Conservation (phyloP, 2,329 filamentous ascomycete genomes). For the Alternaria arborescens region DNA sequence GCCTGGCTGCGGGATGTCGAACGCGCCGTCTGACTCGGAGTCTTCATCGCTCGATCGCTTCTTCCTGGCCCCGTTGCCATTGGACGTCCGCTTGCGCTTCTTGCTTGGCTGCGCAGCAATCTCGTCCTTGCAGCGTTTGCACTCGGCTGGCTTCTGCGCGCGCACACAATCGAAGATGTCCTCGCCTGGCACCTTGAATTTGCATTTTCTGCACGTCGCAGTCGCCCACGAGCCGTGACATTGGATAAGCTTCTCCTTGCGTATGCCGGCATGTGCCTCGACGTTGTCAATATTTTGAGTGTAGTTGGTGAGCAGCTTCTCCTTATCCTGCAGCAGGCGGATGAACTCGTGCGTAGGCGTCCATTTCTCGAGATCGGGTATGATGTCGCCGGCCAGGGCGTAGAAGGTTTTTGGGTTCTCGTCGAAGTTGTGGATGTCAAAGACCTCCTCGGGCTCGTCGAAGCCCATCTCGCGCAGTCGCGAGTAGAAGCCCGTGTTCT, state of each 20-base stretch:
- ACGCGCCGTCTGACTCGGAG: conserved; percentile 66
- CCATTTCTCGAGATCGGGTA: conserved; percentile 80
- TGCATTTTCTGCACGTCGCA: conserved; percentile 86
- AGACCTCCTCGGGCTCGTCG: conserved; percentile 91
- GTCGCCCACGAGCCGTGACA: conserved; percentile 97
- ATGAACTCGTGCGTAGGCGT: conserved; percentile 97
- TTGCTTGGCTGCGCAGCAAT: conserved; percentile 60
- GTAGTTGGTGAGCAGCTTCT: conserved; percentile 94
- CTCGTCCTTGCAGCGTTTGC: conserved; percentile 71
- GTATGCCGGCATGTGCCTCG: conserved; percentile 85
- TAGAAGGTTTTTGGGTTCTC: conserved; percentile 91
- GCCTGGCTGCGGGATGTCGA: conserved; percentile 73
- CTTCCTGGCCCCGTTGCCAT: conserved; percentile 52
- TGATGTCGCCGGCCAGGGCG: conserved; percentile 86
- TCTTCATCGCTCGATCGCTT: conserved; percentile 63
- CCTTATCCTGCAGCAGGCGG: conserved; percentile 82
- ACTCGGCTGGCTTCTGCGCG: conserved; percentile 78
- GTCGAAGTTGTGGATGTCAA: conserved; percentile 87
- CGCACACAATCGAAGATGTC: conserved; percentile 82
- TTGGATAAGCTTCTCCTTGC: conserved; percentile 83
- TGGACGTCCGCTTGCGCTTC: conserved; percentile 63
- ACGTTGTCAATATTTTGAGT: conserved; percentile 99
- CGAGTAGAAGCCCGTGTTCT: conserved; percentile 89
- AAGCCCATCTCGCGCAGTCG: conserved; percentile 80
- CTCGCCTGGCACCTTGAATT: conserved; percentile 75